Base-by-base conservation (phyloP, 768 basidiomycete species). In the Glaciozyma antarctica region DNA sequence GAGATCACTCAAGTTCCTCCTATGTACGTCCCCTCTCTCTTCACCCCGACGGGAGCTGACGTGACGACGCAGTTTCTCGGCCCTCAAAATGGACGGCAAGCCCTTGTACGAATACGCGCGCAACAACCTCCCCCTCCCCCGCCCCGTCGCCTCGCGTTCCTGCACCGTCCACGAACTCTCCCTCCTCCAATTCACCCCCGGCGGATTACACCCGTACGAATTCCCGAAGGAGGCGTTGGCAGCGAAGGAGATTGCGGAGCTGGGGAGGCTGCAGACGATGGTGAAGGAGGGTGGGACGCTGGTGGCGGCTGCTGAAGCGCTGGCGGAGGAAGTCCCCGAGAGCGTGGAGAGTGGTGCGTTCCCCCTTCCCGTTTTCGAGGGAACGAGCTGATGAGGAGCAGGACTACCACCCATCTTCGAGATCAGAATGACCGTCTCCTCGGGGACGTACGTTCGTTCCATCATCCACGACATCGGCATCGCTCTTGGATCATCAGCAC, bases 61-160 rank as follows among this genome's bases (percentile, higher is more conserved):
- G n/a, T 51, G 34, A 60, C 64, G 41, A 49, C 45, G 45, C 74
- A 97, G 94, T 75, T 99, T 93, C 78, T 98, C 95, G 15, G 95
- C 95, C 2, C 81, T 98, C 44, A 98, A 98, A 77, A 98, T 98
- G 93, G 92, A 98, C 70, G 95, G 95, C 1, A 89, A 83, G 76
- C 90, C 90, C 0, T 76, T 98, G 44, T 90, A 98, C 75, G 93
- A 98, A 72, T 99, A 98, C 74, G 95, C 95, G 24, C 85, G 95
- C 3, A 81, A 86, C 73, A 88, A 88, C 12, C 88, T 86, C 51
- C 90, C 93, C 0, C 82, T 99, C 21, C 95, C 95, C 41, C 85
- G 92, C 13, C 88, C 94, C n/a, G 93, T 99, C 66, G 90, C 92
- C 72, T 76, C 86, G 57, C 86, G 95, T 16, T 81, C 83, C 68